phyloP scores from a whole-genome alignment of 345 rosid species.

The Syzygium grande region DNA sequence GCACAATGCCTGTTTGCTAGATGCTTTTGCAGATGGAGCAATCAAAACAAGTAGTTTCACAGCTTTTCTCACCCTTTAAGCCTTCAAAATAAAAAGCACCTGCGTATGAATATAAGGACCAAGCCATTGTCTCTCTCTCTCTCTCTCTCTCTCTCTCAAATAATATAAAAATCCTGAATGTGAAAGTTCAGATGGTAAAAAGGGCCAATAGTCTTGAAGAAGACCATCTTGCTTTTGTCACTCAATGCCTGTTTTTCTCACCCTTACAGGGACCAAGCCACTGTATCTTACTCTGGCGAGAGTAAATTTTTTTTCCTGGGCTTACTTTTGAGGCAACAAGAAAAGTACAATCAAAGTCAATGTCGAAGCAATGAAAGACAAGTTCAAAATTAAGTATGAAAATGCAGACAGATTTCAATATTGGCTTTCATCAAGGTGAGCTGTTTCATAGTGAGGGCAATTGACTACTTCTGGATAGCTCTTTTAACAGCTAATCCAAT shows the following conservation, averaged over 20 bases:
- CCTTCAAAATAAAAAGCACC: neutral
- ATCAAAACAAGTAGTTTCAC: neutral
- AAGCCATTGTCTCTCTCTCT: neutral
- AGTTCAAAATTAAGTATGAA: neutral
- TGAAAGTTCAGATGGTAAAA: neutral
- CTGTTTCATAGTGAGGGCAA: neutral
- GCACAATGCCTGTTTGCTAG: neutral
- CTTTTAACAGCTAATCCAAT: neutral
- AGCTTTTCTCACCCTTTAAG: neutral
- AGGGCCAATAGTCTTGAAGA: neutral
- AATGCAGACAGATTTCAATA: neutral
- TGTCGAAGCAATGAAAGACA: neutral
- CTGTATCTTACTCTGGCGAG: neutral
- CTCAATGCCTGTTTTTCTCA: neutral
- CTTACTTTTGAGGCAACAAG: neutral
- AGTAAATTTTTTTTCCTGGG: neutral
- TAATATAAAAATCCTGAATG: neutral
- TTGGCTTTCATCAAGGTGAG: neutral
- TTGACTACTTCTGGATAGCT: neutral
- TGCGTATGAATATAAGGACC: neutral
- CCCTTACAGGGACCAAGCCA: too few relatives aligned
- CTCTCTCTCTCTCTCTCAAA: too few relatives aligned
- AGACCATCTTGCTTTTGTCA: neutral
- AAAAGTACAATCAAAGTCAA: neutral
- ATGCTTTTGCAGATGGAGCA: neutral